Percentiles rank a stretch among this genome's conserved stretches.
Evolutionary conservation across 805 yeast genomes (phyloP).

Genomic region (Wickerhamiella brachini): DNA sequence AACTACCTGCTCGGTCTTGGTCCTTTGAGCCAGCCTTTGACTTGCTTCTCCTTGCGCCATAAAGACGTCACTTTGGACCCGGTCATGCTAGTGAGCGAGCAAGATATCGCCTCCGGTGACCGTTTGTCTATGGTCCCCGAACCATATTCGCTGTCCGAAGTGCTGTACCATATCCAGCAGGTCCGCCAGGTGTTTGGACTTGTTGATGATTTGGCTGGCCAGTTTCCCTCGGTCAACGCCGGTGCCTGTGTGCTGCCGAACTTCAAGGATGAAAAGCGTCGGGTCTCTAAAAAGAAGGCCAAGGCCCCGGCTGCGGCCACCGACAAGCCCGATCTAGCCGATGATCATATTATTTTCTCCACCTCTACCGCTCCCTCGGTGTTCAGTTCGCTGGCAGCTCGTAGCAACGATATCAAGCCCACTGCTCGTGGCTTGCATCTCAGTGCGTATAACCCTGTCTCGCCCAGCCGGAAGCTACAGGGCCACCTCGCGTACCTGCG

Average conservation of each 20-base stretch:
- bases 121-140: conserved; percentile 35
- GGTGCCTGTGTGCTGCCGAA: conserved; percentile 17
- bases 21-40: conserved; percentile 39
- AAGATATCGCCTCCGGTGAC: conserved; percentile 26
- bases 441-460: conserved; percentile 82
- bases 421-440: conserved; percentile 46
- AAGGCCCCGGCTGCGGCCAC: neutral
- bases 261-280: conserved; percentile 18
- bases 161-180: conserved; percentile 47
- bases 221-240: conserved; percentile 8
- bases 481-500: conserved; percentile 76
- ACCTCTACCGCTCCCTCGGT: neutral
- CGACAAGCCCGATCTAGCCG: conserved; percentile 13
- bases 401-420: conserved; percentile 10
- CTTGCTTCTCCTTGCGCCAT: conserved; percentile 40
- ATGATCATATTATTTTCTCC: neutral
- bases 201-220: conserved; percentile 19
- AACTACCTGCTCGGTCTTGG: conserved; percentile 47
- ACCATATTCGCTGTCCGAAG: conserved; percentile 46
- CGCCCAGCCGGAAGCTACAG: conserved; percentile 40
- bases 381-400: conserved; percentile 1
- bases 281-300: conserved; percentile 4
- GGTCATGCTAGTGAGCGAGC: conserved; percentile 20
- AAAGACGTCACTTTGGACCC: conserved; percentile 27
- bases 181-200: conserved; percentile 48